These are phyloP conservation scores for Microsporum ferrugineum DNA, from an alignment of 2,329 filamentous ascomycete genomes.

Conservation along the genomic window DNA sequence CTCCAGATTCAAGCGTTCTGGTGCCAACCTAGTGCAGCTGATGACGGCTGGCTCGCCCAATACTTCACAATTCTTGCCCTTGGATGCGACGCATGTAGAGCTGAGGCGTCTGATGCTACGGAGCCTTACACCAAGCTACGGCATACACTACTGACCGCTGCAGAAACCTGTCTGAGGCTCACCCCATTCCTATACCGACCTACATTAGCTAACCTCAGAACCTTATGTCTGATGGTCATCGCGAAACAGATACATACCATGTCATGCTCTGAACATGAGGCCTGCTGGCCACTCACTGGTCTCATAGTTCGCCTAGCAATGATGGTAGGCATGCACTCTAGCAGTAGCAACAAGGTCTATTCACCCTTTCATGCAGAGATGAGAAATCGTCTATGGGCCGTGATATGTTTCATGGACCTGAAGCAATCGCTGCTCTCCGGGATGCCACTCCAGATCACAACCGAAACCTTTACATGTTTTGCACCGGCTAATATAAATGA, in stretches of 20 bases:
- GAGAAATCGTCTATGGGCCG: conserved; percentile 24
- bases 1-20: conserved; percentile 46
- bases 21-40: conserved; percentile 18
- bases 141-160: conserved; percentile 10
- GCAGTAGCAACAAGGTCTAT: conserved; percentile 19
- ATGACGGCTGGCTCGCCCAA: conserved; percentile 15
- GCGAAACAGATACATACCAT: conserved; percentile 13
- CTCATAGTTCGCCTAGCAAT: conserved; percentile 30
- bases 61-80: conserved; percentile 15
- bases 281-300: conserved; percentile 20
- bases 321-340: conserved; percentile 30
- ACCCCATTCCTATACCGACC: conserved; percentile 13
- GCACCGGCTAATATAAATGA: conserved; percentile 33
- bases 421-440: conserved; percentile 29
- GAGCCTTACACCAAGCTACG: conserved; percentile 8
- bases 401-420: conserved; percentile 27
- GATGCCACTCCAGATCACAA: conserved; percentile 25
- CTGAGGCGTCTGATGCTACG: neutral
- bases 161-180: conserved; percentile 14
- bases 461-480: conserved; percentile 28
- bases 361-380: conserved; percentile 18
- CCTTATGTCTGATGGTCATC: conserved; percentile 16
- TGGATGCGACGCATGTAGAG: conserved; percentile 7
- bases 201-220: conserved; percentile 13
- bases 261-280: conserved; percentile 15